These are phyloP conservation scores for Mrakia gelida DNA, from an alignment of 768 basidiomycete genomes.

Conservation along the genomic window DNA sequence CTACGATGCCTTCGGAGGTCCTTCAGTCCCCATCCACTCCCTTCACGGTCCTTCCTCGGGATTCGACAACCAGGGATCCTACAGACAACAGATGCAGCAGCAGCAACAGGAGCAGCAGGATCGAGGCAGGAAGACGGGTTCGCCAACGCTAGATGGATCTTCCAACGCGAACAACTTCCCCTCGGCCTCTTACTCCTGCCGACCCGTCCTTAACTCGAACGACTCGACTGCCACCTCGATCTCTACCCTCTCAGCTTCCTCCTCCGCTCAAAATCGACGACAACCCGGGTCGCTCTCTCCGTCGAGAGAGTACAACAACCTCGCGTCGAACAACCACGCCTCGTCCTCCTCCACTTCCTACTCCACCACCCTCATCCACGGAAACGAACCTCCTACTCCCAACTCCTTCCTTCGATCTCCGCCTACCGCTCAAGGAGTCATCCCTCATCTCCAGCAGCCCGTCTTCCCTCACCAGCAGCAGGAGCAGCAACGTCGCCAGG, in stretches of 20 bases:
- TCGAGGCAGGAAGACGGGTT: neutral
- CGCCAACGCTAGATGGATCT: neutral
- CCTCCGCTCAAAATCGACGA: neutral
- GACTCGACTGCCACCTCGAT: neutral
- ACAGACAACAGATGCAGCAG: neutral
- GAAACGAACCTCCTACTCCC: slow-evolving; percentile 13
- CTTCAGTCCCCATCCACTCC: neutral
- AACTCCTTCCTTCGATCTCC: slow-evolving; percentile 15
- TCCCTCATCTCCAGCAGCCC: slow-evolving; percentile 2
- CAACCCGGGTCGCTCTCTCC: neutral
- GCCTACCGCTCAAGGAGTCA: neutral
- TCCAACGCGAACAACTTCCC: neutral
- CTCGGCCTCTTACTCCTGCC: neutral
- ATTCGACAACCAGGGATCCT: neutral
- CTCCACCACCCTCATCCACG: neutral
- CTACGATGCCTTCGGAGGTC: slow-evolving; percentile 1
- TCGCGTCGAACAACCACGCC: neutral
- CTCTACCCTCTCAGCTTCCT: neutral
- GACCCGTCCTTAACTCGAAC: neutral
- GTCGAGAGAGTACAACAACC: neutral
- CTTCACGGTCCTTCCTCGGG: neutral
- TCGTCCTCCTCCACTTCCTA: neutral
- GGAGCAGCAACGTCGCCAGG: neutral
- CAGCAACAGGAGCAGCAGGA: neutral
- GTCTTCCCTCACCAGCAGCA: slow-evolving; percentile 6